Evolutionary conservation across 768 basidiomycete species (phyloP).

Genomic region (Lyophyllum decastes): DNA sequence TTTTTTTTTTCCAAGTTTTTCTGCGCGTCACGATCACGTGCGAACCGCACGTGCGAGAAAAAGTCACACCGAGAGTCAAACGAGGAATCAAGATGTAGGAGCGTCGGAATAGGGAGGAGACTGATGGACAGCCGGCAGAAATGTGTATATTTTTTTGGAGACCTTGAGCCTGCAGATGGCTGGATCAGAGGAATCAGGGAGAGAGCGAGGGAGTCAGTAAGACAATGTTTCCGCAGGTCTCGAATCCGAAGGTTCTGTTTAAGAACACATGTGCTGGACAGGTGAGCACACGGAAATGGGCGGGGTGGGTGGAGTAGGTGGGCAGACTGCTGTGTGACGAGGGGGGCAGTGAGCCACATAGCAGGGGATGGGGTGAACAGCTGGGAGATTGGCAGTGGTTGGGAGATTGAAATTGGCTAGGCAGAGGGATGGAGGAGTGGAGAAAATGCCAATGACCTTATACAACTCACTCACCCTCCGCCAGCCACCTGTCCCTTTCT

Average conservation of each 20-base stretch:
- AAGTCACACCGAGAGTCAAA: constrained; percentile 16
- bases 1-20: background rate
- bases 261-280: constrained; percentile 12
- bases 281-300: constrained; percentile 14
- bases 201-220: constrained; percentile 3
- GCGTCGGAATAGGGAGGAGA: constrained; percentile 13
- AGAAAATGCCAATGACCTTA: constrained; percentile 18
- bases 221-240: constrained; percentile 5
- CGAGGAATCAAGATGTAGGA: constrained; percentile 16
- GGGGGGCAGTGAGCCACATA: constrained; percentile 8
- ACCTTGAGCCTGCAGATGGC: background rate
- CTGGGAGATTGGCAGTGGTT: constrained; percentile 10
- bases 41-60: constrained; percentile 17
- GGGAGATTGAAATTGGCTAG: constrained; percentile 21
- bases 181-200: background rate
- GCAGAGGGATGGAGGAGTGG: constrained; percentile 12
- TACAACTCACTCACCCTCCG: constrained; percentile 51
- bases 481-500: constrained; percentile 66
- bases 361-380: constrained; percentile 20
- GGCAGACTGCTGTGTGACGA: background rate
- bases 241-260: constrained; percentile 12
- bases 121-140: constrained; percentile 12
- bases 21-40: constrained; percentile 28
- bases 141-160: background rate
- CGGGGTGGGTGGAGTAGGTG: background rate